phyloP scores from a whole-genome alignment of 1,139 yeast species.

The Kluyveromyces marxianus region DNA sequence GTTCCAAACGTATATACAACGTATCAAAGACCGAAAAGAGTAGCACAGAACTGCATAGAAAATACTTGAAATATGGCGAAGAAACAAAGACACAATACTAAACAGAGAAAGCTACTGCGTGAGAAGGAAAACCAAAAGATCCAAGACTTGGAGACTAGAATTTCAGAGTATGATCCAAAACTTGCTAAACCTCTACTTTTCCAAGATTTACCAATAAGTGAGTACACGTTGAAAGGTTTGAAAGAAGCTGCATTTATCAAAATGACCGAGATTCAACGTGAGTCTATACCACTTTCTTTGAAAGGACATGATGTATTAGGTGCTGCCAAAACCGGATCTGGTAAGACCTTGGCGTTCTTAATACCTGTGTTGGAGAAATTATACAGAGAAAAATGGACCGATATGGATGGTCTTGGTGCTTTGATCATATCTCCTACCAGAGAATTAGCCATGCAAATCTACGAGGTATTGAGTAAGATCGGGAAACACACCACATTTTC shows the following conservation, averaged over 20 bases:
- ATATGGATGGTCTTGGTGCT: constrained; percentile 89
- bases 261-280: constrained; percentile 80
- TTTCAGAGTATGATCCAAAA: constrained; percentile 45
- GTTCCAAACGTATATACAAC: constrained; percentile 8
- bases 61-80: constrained; percentile 33
- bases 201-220: constrained; percentile 68
- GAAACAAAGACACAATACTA: constrained; percentile 33
- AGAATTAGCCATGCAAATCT: constrained; percentile 89
- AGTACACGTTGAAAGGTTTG: constrained; percentile 61
- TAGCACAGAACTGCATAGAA: no score
- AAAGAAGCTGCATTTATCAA: constrained; percentile 63
- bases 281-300: constrained; percentile 68
- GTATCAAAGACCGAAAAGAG: constrained; percentile 9
- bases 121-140: constrained; percentile 41
- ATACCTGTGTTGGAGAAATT: constrained; percentile 76
- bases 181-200: constrained; percentile 36
- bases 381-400: constrained; percentile 71
- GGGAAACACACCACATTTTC: constrained; percentile 77
- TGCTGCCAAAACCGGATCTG: constrained; percentile 95
- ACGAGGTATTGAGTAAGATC: constrained; percentile 78
- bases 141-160: constrained; percentile 38
- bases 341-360: constrained; percentile 87
- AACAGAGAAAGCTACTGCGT: constrained; percentile 36
- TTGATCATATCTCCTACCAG: constrained; percentile 88
- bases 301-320: constrained; percentile 81